These are phyloP conservation scores for Omphalotus guepiniiformis DNA, from an alignment of 768 basidiomycete species.

Conservation along the genomic window DNA sequence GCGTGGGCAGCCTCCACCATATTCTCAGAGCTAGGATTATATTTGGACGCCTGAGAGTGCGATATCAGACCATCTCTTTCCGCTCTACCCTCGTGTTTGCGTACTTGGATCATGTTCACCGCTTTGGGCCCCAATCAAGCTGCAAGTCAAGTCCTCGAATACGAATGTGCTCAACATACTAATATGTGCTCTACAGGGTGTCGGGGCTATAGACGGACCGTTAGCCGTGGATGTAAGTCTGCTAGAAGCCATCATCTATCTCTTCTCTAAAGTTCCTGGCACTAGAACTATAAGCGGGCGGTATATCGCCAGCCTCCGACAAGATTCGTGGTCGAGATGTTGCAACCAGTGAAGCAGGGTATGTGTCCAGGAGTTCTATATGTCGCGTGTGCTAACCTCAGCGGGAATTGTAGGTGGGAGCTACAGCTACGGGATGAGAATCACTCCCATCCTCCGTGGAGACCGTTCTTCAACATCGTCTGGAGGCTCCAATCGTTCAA, in stretches of 20 bases:
- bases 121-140: too few relatives aligned
- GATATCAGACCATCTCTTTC: too few relatives aligned
- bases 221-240: constrained; percentile 3
- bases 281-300: constrained; percentile 57
- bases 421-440: constrained; percentile 59
- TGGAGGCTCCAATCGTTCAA: constrained; percentile 19
- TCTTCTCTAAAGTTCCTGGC: background rate
- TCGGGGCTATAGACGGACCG: constrained; percentile 5
- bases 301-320: constrained; percentile 56
- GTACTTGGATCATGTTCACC: too few relatives aligned
- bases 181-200: constrained; percentile 5
- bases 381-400: background rate
- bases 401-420: constrained; percentile 36
- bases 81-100: too few relatives aligned
- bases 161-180: too few relatives aligned
- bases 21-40: too few relatives aligned
- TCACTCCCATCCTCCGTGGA: constrained; percentile 39
- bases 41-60: too few relatives aligned
- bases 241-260: background rate
- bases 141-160: too few relatives aligned
- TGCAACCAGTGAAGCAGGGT: constrained; percentile 58
- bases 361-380: background rate
- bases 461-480: constrained; percentile 29
- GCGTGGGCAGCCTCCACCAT: too few relatives aligned
- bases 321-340: constrained; percentile 54